Evolutionary conservation across 1,284 basidiomycete species (phyloP).

Genomic region (Rhodotorula sp.): DNA sequence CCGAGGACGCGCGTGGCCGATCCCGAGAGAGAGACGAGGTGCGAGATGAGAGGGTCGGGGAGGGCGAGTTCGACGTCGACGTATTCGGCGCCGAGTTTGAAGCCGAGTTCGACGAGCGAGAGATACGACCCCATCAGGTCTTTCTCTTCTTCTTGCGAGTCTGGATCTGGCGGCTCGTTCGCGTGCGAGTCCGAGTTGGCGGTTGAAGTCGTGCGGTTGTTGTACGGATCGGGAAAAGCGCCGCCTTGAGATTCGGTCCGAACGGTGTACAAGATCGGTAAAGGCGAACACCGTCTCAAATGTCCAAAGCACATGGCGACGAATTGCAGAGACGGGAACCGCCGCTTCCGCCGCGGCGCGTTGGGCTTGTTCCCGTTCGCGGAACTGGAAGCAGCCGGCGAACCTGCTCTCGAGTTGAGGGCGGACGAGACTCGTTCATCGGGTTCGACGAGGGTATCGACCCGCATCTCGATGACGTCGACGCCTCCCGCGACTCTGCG

Average conservation of each 20-base stretch:
- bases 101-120: slow-evolving; percentile 52
- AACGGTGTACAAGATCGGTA: slow-evolving; percentile 91
- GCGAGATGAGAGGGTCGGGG: slow-evolving; percentile 24
- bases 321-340: slow-evolving; percentile 65
- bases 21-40: slow-evolving; percentile 22
- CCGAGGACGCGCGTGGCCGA: slow-evolving; percentile 36
- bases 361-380: slow-evolving; percentile 44
- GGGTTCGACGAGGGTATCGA: slow-evolving; percentile 34
- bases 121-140: slow-evolving; percentile 59
- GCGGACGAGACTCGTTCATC: slow-evolving; percentile 69
- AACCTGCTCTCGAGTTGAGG: slow-evolving; percentile 53
- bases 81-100: slow-evolving; percentile 81
- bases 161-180: too few relatives aligned
- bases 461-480: slow-evolving; percentile 59
- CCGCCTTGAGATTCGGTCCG: slow-evolving; percentile 86
- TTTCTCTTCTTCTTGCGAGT: background rate
- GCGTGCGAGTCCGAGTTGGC: too few relatives aligned
- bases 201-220: slow-evolving; percentile 45
- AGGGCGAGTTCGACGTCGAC: slow-evolving; percentile 79
- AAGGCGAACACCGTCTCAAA: slow-evolving; percentile 70
- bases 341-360: slow-evolving; percentile 66
- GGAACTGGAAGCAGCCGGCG: slow-evolving; percentile 54
- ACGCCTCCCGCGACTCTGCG: slow-evolving; percentile 48
- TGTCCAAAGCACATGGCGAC: slow-evolving; percentile 37
- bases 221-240: slow-evolving; percentile 74